Evolutionary conservation across 129 eudicot genomes (phyloP), one percentile per base, ranked within the genome.

Genomic region (Lactuca saligna): DNA sequence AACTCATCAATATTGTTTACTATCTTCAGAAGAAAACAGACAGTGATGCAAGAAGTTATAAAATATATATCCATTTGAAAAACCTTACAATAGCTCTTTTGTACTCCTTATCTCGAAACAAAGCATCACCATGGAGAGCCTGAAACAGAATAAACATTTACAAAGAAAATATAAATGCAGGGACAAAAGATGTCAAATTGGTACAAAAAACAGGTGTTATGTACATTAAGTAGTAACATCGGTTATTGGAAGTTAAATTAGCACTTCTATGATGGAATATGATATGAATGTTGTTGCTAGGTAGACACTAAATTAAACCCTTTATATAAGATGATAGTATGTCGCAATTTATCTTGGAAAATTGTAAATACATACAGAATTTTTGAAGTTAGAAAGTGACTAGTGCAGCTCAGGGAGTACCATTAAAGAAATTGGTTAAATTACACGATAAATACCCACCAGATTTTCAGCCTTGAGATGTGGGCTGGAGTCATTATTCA

Each of bases 101-200:
- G 54, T 80, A 81, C 78, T 92, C 98, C 54, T 85, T 92, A 25
- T 89, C 92, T 13, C 85, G 87, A 68, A 92, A 75, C 41, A 92
- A 80, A 6, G 98, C 93, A 86, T 92, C 98, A 17, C 95, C 98
- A 17, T 84, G 83, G 29, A 89, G 85, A 46, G 83, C 89, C 98
- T 92, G 80, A 61, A 78, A 75, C 64, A 63, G 15, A 34, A 61
- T 51, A 33, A 54, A 34, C 61, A 15, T n/a, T 61, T 39, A 32
- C 17, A 17, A 3, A 63, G 3, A 61, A 56, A 7, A 38, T 39
- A 60, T 39, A 82, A 80, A 50, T 29, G 16, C 17, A 57, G 25
- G 25, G 8, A 33, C 42, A 67, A 6, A 59, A 10, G n/a, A 50
- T 4, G 17, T 32, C 38, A 46, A 12, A 17, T 46, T 20, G 6